Percentiles rank a stretch among this genome's conserved stretches.
Evolutionary conservation across 305 asterid genomes (phyloP).

Genomic region (Caryopteris hybrid): DNA sequence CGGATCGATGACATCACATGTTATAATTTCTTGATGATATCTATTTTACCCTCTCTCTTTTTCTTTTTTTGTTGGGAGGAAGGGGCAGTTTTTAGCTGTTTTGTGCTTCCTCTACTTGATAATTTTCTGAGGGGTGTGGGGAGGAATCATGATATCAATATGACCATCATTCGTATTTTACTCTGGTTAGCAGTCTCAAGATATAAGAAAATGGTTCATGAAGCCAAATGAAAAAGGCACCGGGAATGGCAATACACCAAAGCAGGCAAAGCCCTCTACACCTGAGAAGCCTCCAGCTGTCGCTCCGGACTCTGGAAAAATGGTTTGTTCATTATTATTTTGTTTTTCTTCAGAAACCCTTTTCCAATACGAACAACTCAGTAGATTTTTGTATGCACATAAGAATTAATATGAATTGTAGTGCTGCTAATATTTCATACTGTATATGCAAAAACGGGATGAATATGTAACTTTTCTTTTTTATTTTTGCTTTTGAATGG

Average conservation of each 20-base stretch:
- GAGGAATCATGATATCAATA: background rate
- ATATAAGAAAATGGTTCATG: constrained; percentile 93
- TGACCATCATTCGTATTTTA: constrained; percentile 10
- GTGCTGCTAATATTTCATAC: background rate
- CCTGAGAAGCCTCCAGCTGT: constrained; percentile 47
- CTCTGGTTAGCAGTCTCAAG: constrained; percentile 55
- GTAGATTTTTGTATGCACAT: constrained; percentile 11
- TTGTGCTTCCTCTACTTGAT: background rate
- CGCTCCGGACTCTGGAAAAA: constrained; percentile 37
- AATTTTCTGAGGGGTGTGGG: no score
- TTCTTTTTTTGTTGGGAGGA: background rate
- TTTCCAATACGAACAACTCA: background rate
- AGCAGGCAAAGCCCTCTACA: constrained; percentile 36
- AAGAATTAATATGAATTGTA: background rate
- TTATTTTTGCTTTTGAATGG: background rate
- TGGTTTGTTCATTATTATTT: constrained; percentile 26
- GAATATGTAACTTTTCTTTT: background rate
- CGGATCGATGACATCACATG: background rate
- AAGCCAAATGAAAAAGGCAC: constrained; percentile 60
- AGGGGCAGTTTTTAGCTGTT: background rate
- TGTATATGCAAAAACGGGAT: background rate
- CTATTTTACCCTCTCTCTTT: background rate
- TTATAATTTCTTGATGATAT: background rate
- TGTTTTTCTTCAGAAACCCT: background rate
- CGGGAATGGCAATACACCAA: constrained; percentile 49